Evolutionary conservation across 2,329 filamentous ascomycete species (phyloP).

Genomic region (Metarhizium brunneum): DNA sequence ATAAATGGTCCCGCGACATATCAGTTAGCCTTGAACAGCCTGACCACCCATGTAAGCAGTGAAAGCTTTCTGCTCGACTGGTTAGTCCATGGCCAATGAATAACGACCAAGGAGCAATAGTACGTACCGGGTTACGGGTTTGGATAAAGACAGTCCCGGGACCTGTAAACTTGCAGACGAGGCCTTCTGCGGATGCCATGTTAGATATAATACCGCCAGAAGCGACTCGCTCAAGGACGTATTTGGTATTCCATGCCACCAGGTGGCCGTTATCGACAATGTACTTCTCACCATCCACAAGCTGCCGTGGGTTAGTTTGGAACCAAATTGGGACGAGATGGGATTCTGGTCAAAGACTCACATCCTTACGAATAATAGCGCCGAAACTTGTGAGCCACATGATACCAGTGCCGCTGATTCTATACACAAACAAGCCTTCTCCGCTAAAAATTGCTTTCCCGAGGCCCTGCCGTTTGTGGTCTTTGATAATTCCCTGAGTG

Average conservation of each 20-base stretch:
- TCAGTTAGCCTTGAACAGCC: constrained; percentile 20
- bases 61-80: constrained; percentile 36
- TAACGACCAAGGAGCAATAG: background rate
- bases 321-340: background rate
- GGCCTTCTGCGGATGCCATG: constrained; percentile 70
- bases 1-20: background rate
- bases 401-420: constrained; percentile 70
- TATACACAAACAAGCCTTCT: constrained; percentile 86
- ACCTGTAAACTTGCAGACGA: constrained; percentile 90
- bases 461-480: constrained; percentile 78
- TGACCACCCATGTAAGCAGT: constrained; percentile 42
- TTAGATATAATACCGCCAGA: constrained; percentile 91
- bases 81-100: background rate
- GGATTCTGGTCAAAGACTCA: constrained; percentile 27
- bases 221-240: constrained; percentile 79
- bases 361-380: constrained; percentile 89
- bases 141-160: constrained; percentile 90
- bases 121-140: constrained; percentile 69
- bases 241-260: constrained; percentile 95
- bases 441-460: constrained; percentile 90
- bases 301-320: constrained; percentile 20
- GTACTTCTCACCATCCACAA: constrained; percentile 69
- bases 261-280: constrained; percentile 89
- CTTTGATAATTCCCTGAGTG: constrained; percentile 80
- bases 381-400: constrained; percentile 91